Conservation (phyloP, 208 protist genomes). For the Crithidia thermophila region DNA sequence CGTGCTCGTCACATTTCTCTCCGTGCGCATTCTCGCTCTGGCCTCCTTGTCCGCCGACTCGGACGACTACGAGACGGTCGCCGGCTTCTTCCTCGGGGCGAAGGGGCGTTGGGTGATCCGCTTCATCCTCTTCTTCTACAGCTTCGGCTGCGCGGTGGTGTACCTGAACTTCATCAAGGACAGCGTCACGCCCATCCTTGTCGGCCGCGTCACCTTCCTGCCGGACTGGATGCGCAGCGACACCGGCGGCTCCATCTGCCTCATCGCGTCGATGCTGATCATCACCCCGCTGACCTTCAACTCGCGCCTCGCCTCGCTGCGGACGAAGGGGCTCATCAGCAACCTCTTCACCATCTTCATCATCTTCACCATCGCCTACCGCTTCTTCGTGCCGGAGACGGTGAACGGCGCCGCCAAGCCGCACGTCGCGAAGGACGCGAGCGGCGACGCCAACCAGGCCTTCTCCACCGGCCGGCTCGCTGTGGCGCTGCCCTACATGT, state of each 20-base stretch:
- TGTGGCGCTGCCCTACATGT: conserved; percentile 60
- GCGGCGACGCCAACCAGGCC: neutral
- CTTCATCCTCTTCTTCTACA: conserved; percentile 75
- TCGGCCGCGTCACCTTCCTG: conserved; percentile 47
- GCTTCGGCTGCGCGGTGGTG: conserved; percentile 68
- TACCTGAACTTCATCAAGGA: conserved; percentile 81
- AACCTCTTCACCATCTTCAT: conserved; percentile 78
- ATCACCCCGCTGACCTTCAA: conserved; percentile 79
- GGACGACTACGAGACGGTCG: conserved; percentile 81
- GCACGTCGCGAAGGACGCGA: neutral
- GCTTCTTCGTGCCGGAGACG: conserved; percentile 51
- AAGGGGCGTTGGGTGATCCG: conserved; percentile 56
- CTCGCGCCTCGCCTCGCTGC: conserved; percentile 74
- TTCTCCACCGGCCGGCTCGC: conserved; percentile 19
- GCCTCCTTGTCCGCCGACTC: conserved; percentile 72
- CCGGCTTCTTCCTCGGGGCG: conserved; percentile 68
- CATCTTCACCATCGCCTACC: conserved; percentile 66
- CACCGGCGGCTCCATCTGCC: conserved; percentile 42
- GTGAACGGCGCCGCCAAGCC: neutral
- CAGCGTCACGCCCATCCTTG: conserved; percentile 54
- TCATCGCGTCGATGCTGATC: conserved; percentile 48
- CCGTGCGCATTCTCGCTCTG: conserved; percentile 75
- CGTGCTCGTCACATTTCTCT: conserved; percentile 65
- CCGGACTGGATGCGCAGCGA: conserved; percentile 60
- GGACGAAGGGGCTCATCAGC: conserved; percentile 77